A percentile compares a stretch with the other conserved stretches of the same genome.
Evolutionary conservation across 1,284 basidiomycete genomes (phyloP).

Genomic region (Caloboletus firmus): DNA sequence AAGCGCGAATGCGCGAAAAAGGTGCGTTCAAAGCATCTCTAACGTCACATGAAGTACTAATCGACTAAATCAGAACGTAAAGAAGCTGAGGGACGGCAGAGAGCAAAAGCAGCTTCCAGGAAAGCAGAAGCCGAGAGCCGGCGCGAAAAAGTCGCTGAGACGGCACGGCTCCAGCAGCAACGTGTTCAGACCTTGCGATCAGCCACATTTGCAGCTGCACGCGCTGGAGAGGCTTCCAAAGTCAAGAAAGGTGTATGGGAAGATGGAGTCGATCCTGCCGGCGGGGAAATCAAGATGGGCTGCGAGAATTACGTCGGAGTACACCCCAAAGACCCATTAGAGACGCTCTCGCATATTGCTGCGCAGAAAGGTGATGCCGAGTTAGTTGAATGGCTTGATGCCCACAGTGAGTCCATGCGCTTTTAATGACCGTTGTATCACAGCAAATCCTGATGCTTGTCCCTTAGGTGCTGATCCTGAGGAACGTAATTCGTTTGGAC

Average conservation of each 20-base stretch:
- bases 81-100: constrained; percentile 58
- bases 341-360: constrained; percentile 70
- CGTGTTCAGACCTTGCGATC: constrained; percentile 56
- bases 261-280: constrained; percentile 64
- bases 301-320: constrained; percentile 50
- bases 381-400: constrained; percentile 65
- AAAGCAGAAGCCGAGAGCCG: constrained; percentile 53
- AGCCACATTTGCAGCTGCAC: constrained; percentile 61
- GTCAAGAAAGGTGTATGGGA: constrained; percentile 70
- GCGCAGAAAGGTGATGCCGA: constrained; percentile 51
- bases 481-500: constrained; percentile 56
- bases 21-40: constrained; percentile 14
- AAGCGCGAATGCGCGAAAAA: constrained; percentile 31
- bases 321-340: constrained; percentile 51
- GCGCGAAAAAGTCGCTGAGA: constrained; percentile 52
- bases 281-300: constrained; percentile 63
- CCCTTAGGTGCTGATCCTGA: constrained; percentile 65
- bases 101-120: constrained; percentile 51
- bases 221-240: constrained; percentile 47
- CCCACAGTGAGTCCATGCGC: constrained; percentile 53
- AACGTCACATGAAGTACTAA: constrained; percentile 16
- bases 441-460: constrained; percentile 22
- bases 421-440: constrained; percentile 23
- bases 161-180: constrained; percentile 46
- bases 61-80: constrained; percentile 39